Evolutionary conservation across 352 stramenopile species (phyloP).

Genomic region (Detonula confervacea): DNA sequence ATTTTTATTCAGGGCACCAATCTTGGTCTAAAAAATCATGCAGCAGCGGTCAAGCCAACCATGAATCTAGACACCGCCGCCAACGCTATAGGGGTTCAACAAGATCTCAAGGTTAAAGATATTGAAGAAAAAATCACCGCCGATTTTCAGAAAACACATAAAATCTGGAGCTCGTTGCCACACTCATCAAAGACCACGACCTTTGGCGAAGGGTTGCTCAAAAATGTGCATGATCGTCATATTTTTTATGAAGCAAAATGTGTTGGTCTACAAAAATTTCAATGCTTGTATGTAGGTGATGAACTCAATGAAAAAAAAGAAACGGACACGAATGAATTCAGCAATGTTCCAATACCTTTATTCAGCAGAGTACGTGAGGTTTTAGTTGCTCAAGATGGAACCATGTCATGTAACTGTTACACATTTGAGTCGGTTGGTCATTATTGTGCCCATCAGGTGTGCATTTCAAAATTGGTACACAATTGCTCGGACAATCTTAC

Average conservation of each 20-base stretch:
- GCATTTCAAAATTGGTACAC: neutral
- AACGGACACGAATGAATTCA: neutral
- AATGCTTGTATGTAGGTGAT: neutral
- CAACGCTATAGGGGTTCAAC: slow-evolving; percentile 17
- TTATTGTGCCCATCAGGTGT: slow-evolving; percentile 2
- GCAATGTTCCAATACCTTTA: neutral
- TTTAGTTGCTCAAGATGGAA: neutral
- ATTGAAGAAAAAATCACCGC: neutral
- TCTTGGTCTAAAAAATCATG: slow-evolving; percentile 24
- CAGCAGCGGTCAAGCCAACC: slow-evolving; percentile 3
- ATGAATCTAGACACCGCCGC: slow-evolving; percentile 28
- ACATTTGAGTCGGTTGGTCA: neutral
- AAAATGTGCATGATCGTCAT: neutral
- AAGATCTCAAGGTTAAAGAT: slow-evolving; percentile 2
- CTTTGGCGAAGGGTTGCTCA: slow-evolving; percentile 5
- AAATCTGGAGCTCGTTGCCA: neutral
- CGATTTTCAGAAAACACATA: neutral
- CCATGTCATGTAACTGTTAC: neutral
- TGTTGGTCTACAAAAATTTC: neutral
- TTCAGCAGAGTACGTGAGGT: neutral
- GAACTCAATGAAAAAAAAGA: neutral
- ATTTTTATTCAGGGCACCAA: slow-evolving; percentile 12
- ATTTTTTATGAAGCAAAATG: neutral
- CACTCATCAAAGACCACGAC: neutral
- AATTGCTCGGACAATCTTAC: slow-evolving; percentile 10